Base-by-base conservation (phyloP, 2,329 filamentous ascomycete genomes). In the Hawksworthiomyces lignivorus region DNA sequence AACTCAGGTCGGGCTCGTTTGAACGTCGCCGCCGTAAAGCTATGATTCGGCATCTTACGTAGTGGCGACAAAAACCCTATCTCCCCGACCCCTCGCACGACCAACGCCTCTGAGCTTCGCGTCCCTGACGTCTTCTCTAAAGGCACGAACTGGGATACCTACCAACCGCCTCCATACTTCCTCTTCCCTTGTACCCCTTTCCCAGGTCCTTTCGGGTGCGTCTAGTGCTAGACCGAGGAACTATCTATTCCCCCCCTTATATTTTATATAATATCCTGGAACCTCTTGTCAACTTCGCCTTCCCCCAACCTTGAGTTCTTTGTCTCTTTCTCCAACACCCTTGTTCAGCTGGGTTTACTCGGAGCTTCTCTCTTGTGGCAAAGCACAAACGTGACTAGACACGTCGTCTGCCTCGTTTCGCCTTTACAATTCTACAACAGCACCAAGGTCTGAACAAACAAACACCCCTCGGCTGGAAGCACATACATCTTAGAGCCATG, bases 1-100 rank as follows among this genome's bases (percentile, higher is more conserved):
- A 11, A 15, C 35, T 19, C 18, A 30, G 34, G 19, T 27, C 32
- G 15, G 30, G 36, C 31, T 32, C 18, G 30, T 9, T 29, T 36
- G 19, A n/a, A n/a, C 29, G 29, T 17, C 35, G 27, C 20, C 36
- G 18, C 26, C 26, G 15, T 30, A 24, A 33, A 43, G 27, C 29
- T 38, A 48, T 50, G 45, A 48, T 48, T 50, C 40, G 43, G 42
- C 35, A 36, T 38, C 18, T 24, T 39, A 28, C 37, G 37, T 37
- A 41, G 47, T 47, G 40, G 42, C 42, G 38, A 47, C 18, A 27
- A 22, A 17, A n/a, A n/a, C n/a, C n/a, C n/a, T n/a, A n/a, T n/a
- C n/a, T n/a, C n/a, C n/a, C n/a, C n/a, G n/a, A n/a, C n/a, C n/a
- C n/a, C n/a, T n/a, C n/a, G n/a, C n/a, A n/a, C n/a, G n/a, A n/a